Base-by-base conservation (phyloP, 352 stramenopile genomes). In the Globisporangium irregulare region DNA sequence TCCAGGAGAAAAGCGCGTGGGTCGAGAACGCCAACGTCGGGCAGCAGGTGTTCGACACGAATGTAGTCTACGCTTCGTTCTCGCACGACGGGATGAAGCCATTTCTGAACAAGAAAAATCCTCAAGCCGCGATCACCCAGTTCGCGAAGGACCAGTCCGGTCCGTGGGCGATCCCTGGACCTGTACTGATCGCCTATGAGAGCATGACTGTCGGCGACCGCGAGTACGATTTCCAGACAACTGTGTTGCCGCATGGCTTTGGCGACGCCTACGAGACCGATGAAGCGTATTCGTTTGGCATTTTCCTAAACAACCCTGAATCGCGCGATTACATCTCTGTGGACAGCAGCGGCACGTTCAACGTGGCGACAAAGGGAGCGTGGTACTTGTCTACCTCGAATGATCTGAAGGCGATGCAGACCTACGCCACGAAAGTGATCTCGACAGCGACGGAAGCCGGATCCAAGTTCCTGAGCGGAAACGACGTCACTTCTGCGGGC, bases 321-420 rank as follows among this genome's bases (percentile, higher is more conserved):
- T 73, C 68, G 24, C 64, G 68, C n/a, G 68, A 73, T 57, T 63
- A n/a, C 3, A 67, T 71, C 18, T 73, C 68, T 7, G 51, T 73
- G 6, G 22, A 32, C 25, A 61, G 32, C n/a, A 43, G 10, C 3
- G 63, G 64, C 9, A 24, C 38, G 24, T 71, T 62, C 50, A 67
- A 54, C 0, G 56, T 68, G 18, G 59, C 55, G 10, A 64, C 64
- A 0, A 61, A 73, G n/a, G 57, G 64, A 3, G 43, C 32, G 7
- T 64, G 46, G 25, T 90, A 90, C 68, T 70, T 84, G 24, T 66
- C 59, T 15, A 81, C 75, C 10, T 64, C 65, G 53, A 71, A 84
- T 57, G 86, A 94, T 41, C 43, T 90, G 4, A 72, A 71, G 9
- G 86, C 84, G 29, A 79, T 93, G 76, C 75, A 87, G 63, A 66